Base-by-base conservation (phyloP, 305 asterid species). In the Rubia occidens region DNA sequence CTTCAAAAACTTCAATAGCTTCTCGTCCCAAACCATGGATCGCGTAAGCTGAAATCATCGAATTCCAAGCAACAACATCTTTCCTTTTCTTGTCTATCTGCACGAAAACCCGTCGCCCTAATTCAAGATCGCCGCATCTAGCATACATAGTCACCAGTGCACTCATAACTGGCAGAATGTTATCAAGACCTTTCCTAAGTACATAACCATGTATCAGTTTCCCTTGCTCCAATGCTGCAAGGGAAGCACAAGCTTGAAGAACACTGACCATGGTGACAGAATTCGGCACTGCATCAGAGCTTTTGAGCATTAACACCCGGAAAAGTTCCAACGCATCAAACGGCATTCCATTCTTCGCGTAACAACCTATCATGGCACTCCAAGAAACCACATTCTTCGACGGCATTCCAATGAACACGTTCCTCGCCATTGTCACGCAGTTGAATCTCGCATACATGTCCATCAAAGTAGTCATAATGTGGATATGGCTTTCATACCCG, bases 251-350 rank as follows among this genome's bases (percentile, higher is more conserved):
- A 56, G 97, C 96, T 81, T 88, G 98, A 59, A 93, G 87, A 74
- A 88, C 97, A 69, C 96, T 88, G 66, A 93, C 95, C 96, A 93
- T 90, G n/a, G 98, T 93, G 70, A 90, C 95, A 6, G 98, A 93
- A 75, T 90, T 90, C 14, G 98, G 98, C 78, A 86, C 67, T 76
- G 83, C 58, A 55, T 74, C 84, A 49, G 69, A 74, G 62, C 54
- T 78, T 72, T 78, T 86, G 24, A 81, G 78, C 87, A 92, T 81
- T 91, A 89, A 83, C 75, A 83, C 83, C 11, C 80, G 76, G 72
- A 92, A 88, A 78, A 92, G 74, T 66, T 86, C 84, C 35, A 88
- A 77, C 4, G 96, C 96, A 39, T 88, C 91, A 24, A 80, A 79
- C 8, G 96, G 82, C 79, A 71, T 84, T 18, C 84, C 90, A 11